Base-by-base conservation (phyloP, 805 yeast species). In the Spathaspora girioi region DNA sequence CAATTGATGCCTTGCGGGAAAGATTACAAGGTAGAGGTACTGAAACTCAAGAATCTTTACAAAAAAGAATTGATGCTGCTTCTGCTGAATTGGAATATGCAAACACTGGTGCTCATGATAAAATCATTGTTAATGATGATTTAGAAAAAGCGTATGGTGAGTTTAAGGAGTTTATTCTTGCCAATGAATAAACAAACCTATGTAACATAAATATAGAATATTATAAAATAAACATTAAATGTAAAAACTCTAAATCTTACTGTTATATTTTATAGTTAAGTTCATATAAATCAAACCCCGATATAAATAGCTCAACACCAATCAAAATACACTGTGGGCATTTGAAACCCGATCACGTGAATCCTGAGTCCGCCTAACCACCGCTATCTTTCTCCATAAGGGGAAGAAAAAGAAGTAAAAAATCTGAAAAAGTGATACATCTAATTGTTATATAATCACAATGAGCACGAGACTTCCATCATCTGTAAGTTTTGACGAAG, bases 1-100 rank as follows among this genome's bases (percentile, higher is more conserved):
- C 94, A 17, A 73, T 91, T 58, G 97, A 89, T 49, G 82, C 78
- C 50, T 80, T 94, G 62, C 82, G 82, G 65, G 68, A 73, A 54
- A 84, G 99, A 71, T 81, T 94, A 60, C 81, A 77, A 47, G 86
- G 87, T 45, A 87, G 99, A 74, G 99, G 99, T 56, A 94, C 99
- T 31, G 99, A 94, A 76, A 89, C 97, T 41, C 78, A 78, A 46
- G 98, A 93, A 61, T 83, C 92, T 47, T 66, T 94, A 46, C 81
- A 80, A 62, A 91, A 89, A 77, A 86, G 99, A 71, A 76, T 94
- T 51, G 78, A 78, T 47, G 96, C 96, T 56, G 98, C 99, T 14
- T 59, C 82, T 52, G 88, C 88, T 45, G 99, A 94, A 75, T 67
- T 94, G 72, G 98, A 84, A 57, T 96, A 83, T 68, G 86, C 97